Conservation (phyloP, 352 stramenopile species). For the Globisporangium canariense region DNA sequence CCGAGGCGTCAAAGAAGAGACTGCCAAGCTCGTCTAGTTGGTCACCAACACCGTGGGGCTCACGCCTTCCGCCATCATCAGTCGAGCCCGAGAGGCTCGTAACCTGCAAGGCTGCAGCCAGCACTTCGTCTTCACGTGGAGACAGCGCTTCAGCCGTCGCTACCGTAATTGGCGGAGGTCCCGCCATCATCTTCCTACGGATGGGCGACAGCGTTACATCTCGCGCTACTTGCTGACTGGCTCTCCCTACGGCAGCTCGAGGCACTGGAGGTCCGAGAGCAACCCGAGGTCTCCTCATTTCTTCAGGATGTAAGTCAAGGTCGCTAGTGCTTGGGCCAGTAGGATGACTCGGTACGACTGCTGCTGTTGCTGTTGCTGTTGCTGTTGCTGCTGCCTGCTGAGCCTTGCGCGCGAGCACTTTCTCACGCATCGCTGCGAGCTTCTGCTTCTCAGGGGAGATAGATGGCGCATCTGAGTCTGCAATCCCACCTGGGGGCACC, state of each 20-base stretch:
- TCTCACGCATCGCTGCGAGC: conserved; percentile 43
- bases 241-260: not conserved
- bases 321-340: conserved; percentile 4
- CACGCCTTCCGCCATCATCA: not conserved
- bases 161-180: conserved; percentile 15
- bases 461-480: conserved; percentile 6
- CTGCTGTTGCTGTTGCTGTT: not conserved
- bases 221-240: conserved; percentile 3
- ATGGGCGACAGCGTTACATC: conserved; percentile 34
- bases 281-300: not conserved
- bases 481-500: conserved; percentile 3
- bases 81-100: not conserved
- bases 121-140: conserved; percentile 43
- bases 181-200: conserved; percentile 42
- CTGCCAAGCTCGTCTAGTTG: conserved; percentile 12
- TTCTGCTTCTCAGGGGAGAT: conserved; percentile 28
- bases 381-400: conserved; percentile 5
- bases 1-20: conserved; percentile 2
- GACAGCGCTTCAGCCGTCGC: conserved; percentile 23
- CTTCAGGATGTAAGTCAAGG: not conserved
- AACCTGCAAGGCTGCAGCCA: conserved; percentile 14
- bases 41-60: conserved; percentile 5
- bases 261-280: not conserved
- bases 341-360: not conserved
- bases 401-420: conserved; percentile 30